Evolutionary conservation across 176 grass and related monocot genomes (phyloP).

Genomic region (Bolboschoenus planiculmis): DNA sequence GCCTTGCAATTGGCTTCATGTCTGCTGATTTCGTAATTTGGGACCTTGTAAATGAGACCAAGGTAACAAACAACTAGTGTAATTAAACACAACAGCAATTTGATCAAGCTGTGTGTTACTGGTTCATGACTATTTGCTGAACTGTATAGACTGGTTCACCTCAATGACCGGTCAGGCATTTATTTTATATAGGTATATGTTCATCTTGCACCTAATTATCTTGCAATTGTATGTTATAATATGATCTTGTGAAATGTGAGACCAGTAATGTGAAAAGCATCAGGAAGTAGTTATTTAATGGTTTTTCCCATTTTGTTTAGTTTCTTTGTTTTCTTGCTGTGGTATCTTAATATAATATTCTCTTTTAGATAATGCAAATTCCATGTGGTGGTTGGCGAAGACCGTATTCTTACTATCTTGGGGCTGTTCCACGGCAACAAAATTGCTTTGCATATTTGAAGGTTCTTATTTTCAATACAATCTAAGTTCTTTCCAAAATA

Average conservation of each 20-base stretch:
- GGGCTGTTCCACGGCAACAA: conserved; percentile 50
- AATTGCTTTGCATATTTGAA: conserved; percentile 89
- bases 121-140: neutral
- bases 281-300: neutral
- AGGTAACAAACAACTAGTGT: conserved; percentile 35
- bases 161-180: neutral
- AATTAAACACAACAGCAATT: neutral
- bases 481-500: neutral
- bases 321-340: neutral
- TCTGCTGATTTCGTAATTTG: conserved; percentile 94
- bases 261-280: neutral
- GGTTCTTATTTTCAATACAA: conserved; percentile 38
- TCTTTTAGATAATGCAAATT: conserved; percentile 51
- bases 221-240: neutral
- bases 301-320: neutral
- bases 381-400: conserved; percentile 91
- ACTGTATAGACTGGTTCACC: neutral
- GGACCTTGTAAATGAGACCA: conserved; percentile 83
- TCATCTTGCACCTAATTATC: neutral
- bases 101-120: neutral
- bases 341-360: conserved; percentile 11
- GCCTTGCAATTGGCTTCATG: conserved; percentile 81
- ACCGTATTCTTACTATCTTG: conserved; percentile 91
- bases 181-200: neutral
- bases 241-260: neutral